These are phyloP conservation scores for Suhomyces pyralidae DNA, from an alignment of 805 yeast genomes.

Conservation along the genomic window DNA sequence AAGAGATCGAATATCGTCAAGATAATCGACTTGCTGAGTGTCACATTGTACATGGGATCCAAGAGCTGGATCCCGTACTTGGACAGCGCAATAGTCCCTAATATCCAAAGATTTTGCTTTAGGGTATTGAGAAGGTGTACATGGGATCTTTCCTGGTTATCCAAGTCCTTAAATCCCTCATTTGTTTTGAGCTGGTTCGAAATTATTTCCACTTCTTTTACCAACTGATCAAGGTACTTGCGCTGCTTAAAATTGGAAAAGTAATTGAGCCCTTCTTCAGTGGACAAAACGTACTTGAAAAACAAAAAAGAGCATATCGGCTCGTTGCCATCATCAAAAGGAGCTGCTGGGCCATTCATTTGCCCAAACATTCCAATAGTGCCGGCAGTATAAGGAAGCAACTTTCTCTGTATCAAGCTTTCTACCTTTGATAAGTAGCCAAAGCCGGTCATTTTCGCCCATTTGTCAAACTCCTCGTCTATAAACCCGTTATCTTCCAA, in stretches of 20 bases:
- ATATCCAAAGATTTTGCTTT: slow-evolving; percentile 81
- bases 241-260: slow-evolving; percentile 42
- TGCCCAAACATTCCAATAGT: not conserved
- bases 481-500: slow-evolving; percentile 56
- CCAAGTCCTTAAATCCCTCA: slow-evolving; percentile 17
- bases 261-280: slow-evolving; percentile 72
- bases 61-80: slow-evolving; percentile 57
- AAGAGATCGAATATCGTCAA: slow-evolving; percentile 46
- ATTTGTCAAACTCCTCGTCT: slow-evolving; percentile 60
- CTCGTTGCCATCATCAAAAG: not conserved
- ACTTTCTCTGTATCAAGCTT: slow-evolving; percentile 21
- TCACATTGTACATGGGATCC: slow-evolving; percentile 27
- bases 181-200: slow-evolving; percentile 13
- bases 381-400: slow-evolving; percentile 1
- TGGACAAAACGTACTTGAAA: slow-evolving; percentile 74
- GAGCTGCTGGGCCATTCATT: not conserved
- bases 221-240: slow-evolving; percentile 43
- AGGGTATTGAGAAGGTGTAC: slow-evolving; percentile 30
- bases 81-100: slow-evolving; percentile 78
- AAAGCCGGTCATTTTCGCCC: slow-evolving; percentile 52
- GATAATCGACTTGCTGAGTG: slow-evolving; percentile 25
- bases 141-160: slow-evolving; percentile 23
- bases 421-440: slow-evolving; percentile 42
- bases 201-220: slow-evolving; percentile 14
- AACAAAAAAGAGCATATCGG: slow-evolving; percentile 46